Base-by-base conservation (phyloP, 2,329 filamentous ascomycete genomes). In the Hymenoscyphus albidus region DNA sequence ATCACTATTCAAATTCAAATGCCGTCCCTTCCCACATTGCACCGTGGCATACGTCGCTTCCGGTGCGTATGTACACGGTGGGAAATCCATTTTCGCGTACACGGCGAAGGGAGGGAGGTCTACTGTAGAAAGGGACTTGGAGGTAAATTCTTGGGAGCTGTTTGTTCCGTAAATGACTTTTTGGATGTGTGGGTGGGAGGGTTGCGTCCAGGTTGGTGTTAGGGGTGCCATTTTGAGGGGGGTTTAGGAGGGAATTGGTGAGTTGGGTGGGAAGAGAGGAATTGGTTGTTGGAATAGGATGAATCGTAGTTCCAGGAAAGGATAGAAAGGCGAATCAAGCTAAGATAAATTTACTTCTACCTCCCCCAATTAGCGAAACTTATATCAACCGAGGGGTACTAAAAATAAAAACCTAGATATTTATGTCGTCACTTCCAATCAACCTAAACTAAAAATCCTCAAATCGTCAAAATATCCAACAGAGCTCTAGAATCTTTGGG, bases 71-170 rank as follows among this genome's bases (percentile, higher is more conserved):
- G 82, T 84, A 72, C 85, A 86, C 2, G 87, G 83, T 44, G 89
- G 87, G 69, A 88, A 89, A 44, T 79, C 79, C 74, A 92, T 77
- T 74, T 87, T 88, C 61, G 88, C 88, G 67, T 85, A 90, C 58
- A 90, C 77, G 42, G 82, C 85, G 76, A 89, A 89, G 2, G 86
- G 83, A 1, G 86, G 80, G 56, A 89, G 77, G 18, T 78, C 70
- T 64, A 84, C 76, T 67, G 77, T 81, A 51, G 86, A 86, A 68
- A 85, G 73, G 72, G 84, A 86, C 76, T 86, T 87, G 67, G 85
- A 84, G 67, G 82, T 83, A 77, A 84, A 88, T 13, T 73, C 72
- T 66, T 79, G 76, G n/a, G 60, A 62, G 62, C 64, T 44, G 32
- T 81, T 78, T 72, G 81, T 81, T 74, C 81, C 76, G 70, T 74